Conservation (phyloP, 345 rosid species). For the Combretum micranthum region DNA sequence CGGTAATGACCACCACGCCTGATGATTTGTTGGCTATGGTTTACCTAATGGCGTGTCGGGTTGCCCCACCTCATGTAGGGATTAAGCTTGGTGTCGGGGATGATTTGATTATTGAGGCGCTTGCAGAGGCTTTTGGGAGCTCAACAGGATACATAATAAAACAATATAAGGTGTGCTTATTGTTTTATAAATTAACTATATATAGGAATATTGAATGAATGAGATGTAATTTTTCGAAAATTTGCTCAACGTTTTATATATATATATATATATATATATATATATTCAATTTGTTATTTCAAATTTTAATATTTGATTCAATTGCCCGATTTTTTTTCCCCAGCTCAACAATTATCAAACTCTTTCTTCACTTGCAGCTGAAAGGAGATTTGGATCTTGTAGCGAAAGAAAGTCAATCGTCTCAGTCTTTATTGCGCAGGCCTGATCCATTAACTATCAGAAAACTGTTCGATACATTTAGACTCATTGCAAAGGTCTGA, state of each 20-base stretch:
- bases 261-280: too few relatives aligned
- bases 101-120: slow-evolving; percentile 63
- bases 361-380: slow-evolving; percentile 35
- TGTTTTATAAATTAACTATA: too few relatives aligned
- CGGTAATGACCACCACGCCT: slow-evolving; percentile 67
- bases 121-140: slow-evolving; percentile 83
- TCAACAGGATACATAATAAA: slow-evolving; percentile 61
- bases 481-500: slow-evolving; percentile 79
- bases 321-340: background rate
- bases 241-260: too few relatives aligned
- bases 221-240: background rate
- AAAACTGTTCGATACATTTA: slow-evolving; percentile 72
- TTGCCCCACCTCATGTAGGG: slow-evolving; percentile 90
- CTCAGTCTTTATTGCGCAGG: slow-evolving; percentile 84
- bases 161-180: slow-evolving; percentile 47
- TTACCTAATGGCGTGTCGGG: slow-evolving; percentile 61
- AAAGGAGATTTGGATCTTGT: slow-evolving; percentile 92
- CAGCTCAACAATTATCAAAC: background rate
- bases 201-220: too few relatives aligned
- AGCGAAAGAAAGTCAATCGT: slow-evolving; percentile 85
- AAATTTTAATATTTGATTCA: too few relatives aligned
- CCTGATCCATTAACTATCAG: slow-evolving; percentile 74
- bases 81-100: slow-evolving; percentile 87
- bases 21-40: slow-evolving; percentile 69
- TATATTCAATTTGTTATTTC: too few relatives aligned